A percentile compares a stretch with the other conserved stretches of the same genome.
These are phyloP conservation scores for Coniferiporia sulphurascens DNA, from an alignment of 1,284 basidiomycete species.

Conservation along the genomic window DNA sequence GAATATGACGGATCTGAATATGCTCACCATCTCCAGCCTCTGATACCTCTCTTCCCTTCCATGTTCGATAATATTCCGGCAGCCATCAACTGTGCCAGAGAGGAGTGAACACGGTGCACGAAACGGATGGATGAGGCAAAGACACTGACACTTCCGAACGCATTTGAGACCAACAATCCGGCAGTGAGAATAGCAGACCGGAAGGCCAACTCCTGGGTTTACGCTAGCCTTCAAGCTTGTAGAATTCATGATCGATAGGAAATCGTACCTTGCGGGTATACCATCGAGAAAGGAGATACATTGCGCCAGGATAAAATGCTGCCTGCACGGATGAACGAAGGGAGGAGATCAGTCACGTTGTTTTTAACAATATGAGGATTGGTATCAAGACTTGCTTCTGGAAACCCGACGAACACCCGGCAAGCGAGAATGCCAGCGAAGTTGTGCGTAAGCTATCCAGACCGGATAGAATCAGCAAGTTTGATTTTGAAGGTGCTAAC, in stretches of 20 bases:
- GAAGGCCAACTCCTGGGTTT: conserved; percentile 25
- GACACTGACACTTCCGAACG: conserved; percentile 31
- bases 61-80: conserved; percentile 39
- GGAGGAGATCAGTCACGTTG: background rate
- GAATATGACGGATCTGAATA: background rate
- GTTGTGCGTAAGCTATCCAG: conserved; percentile 20
- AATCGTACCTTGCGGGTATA: conserved; percentile 19
- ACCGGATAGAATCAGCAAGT: background rate
- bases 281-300: conserved; percentile 22
- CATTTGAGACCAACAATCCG: conserved; percentile 37
- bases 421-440: conserved; percentile 23
- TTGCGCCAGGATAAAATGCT: conserved; percentile 21
- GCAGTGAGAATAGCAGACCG: conserved; percentile 37
- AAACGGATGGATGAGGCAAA: background rate
- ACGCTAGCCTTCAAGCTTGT: background rate
- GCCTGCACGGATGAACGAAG: conserved; percentile 3
- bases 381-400: conserved; percentile 14
- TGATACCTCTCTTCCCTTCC: conserved; percentile 38
- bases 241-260: background rate
- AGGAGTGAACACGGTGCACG: conserved; percentile 18
- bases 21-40: conserved; percentile 37
- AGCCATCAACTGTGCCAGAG: conserved; percentile 26
- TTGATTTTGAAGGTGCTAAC: too few species aligned
- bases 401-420: conserved; percentile 24
- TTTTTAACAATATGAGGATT: background rate